Base-by-base conservation (phyloP, 2,329 filamentous ascomycete species). In the Monosporascus sp. region DNA sequence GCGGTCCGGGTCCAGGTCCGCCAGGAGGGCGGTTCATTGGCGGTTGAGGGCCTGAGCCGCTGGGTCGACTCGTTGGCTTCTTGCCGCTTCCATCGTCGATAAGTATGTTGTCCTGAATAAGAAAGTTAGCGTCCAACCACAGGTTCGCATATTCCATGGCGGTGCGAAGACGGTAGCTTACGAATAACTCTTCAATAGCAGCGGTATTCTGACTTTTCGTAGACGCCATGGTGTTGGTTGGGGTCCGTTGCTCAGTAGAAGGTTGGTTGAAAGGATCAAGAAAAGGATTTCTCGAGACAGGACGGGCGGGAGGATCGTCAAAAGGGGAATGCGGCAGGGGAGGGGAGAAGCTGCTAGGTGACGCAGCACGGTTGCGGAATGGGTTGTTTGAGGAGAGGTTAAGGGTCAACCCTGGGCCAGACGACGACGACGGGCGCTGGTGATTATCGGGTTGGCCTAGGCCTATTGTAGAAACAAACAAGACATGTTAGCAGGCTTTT, bases 371-470 rank as follows among this genome's bases (percentile, higher is more conserved):
- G 71, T 89, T 89, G 75, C 88, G 86, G 65, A 84, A 92, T 58
- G 88, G 88, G 68, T 92, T 92, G 79, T 91, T 91, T 69, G 88
- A 91, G 70, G 86, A 85, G 65, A 91, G 81, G 71, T 85, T 87
- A 69, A 87, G 74, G 51, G 80, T 75, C 67, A 87, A 75, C 61
- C 77, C 78, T 46, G 59, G 79, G 79, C 60, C 73, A 44, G 41
- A 44, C 8, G 43, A 46, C 8, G 43, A 46, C 11, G 22, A 26
- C 17, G 43, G 26, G 7, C 14, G 20, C 43, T 22, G 77, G 62
- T 72, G 59, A 56, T 59, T 58, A 53, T 60, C 55, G 60, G 63
- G 61, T 51, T 71, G 71, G 63, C 70, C 73, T 74, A 69, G 69
- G 58, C 54, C 59, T 49, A 55, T 49, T 56, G 61, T 60, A 66